Percentiles rank a stretch among this genome's conserved stretches.
These are phyloP conservation scores for Macrophomina phaseolina DNA, from an alignment of 2,329 filamentous ascomycete genomes.

Conservation along the genomic window DNA sequence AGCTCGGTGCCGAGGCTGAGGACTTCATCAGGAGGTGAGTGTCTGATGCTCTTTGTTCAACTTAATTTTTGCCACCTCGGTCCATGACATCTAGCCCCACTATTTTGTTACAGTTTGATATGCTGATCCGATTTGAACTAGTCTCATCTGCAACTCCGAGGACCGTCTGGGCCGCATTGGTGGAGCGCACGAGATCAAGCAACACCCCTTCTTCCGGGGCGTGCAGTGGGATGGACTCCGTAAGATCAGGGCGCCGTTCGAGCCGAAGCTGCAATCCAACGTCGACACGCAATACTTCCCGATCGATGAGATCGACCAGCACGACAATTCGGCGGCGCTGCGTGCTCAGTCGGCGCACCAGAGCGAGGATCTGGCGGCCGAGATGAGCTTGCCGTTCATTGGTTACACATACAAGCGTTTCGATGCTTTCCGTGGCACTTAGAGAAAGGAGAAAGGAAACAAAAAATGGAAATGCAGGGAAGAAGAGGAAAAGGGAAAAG, in stretches of 20 bases:
- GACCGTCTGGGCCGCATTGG: constrained; percentile 83
- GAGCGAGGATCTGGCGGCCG: constrained; percentile 78
- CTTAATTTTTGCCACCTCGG: constrained; percentile 28
- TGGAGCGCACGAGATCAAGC: constrained; percentile 90
- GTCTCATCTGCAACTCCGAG: constrained; percentile 91
- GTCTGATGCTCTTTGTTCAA: background rate
- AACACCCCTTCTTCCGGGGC: constrained; percentile 93
- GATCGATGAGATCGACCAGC: constrained; percentile 97
- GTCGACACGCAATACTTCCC: constrained; percentile 99
- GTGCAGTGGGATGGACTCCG: constrained; percentile 94
- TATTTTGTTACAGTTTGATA: constrained; percentile 6
- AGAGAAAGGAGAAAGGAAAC: background rate
- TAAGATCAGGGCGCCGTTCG: constrained; percentile 92
- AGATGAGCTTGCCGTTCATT: constrained; percentile 95
- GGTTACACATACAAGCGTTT: constrained; percentile 99
- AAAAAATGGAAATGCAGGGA: background rate
- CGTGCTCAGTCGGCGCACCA: constrained; percentile 74
- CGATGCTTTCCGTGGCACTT: constrained; percentile 63
- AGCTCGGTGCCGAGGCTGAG: constrained; percentile 85
- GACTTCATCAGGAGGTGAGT: constrained; percentile 86
- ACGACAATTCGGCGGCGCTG: constrained; percentile 86
- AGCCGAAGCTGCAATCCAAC: constrained; percentile 89
- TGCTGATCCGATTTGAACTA: constrained; percentile 46
- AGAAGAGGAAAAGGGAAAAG: background rate
- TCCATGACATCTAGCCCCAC: background rate